Base-by-base conservation (phyloP, 2,329 filamentous ascomycete genomes). In the Fusarium sp. region DNA sequence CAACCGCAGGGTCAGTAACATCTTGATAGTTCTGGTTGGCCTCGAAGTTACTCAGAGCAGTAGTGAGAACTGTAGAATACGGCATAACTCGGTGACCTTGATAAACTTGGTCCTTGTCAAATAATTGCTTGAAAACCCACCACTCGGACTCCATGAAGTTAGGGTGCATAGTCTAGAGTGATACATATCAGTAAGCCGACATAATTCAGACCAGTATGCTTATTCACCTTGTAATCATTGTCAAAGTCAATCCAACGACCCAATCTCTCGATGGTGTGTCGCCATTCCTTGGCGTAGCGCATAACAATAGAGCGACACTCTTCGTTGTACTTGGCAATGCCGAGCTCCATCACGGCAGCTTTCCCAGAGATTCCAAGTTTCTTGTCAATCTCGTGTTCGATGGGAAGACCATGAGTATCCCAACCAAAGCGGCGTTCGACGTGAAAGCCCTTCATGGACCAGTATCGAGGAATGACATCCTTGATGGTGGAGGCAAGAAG, bases 181-280 rank as follows among this genome's bases (percentile, higher is more conserved):
- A 20, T 13, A 13, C 30, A 2, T n/a, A 21, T 75, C 30, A 73
- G 73, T 42, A 28, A 45, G 34, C 21, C 28, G 27, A n/a, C 32
- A 10, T 7, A 11, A 27, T 7, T 2, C 27, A 10, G 18, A 13
- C 45, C 14, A 20, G 30, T 30, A 18, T 32, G 28, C 23, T 18
- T 57, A 50, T 47, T 28, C 67, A 90, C 90, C 89, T 97, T 97
- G 85, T 97, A 98, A 79, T 98, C 93, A 75, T 97, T 96, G 81
- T 98, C 95, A 74, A 98, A 98, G 81, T 98, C 95, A 75, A 98
- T 96, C 95, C 95, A 98, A 61, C 95, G 91, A 59, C 95, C 95
- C 42, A 98, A 82, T 66, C 95, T 87, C 77, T 97, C 93, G 74
- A 98, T 92, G 27, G 93, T 97, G 68, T 89, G 83, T 75, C 93